phyloP scores from a whole-genome alignment of 495 filamentous ascomycete species.

The Hypomontagnella monticulosa region DNA sequence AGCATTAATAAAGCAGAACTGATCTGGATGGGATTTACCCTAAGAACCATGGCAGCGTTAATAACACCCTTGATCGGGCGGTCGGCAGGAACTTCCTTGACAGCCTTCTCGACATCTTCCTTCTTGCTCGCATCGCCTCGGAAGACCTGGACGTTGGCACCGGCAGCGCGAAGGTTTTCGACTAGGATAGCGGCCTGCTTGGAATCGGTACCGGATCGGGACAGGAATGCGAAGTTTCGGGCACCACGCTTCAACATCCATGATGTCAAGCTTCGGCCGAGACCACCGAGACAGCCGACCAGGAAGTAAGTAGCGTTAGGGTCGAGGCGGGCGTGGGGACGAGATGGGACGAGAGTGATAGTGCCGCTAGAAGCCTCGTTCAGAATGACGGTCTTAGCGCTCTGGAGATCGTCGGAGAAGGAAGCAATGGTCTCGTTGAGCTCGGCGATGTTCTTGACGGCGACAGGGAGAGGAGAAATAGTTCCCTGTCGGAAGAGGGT shows the following conservation, averaged over 20 bases:
- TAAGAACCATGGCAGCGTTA: slow-evolving; percentile 63
- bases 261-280: slow-evolving; percentile 60
- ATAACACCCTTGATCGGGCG: slow-evolving; percentile 56
- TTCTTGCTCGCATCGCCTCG: slow-evolving; percentile 27
- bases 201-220: slow-evolving; percentile 53
- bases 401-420: slow-evolving; percentile 29
- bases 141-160: slow-evolving; percentile 23
- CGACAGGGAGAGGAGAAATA: not conserved
- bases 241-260: slow-evolving; percentile 63
- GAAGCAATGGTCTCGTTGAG: slow-evolving; percentile 22
- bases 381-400: slow-evolving; percentile 8
- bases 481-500: not conserved
- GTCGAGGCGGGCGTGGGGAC: not conserved
- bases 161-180: slow-evolving; percentile 9
- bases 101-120: slow-evolving; percentile 24
- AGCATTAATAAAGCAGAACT: not conserved
- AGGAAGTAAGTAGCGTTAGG: slow-evolving; percentile 59
- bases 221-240: slow-evolving; percentile 59
- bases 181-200: slow-evolving; percentile 21
- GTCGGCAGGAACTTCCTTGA: slow-evolving; percentile 24
- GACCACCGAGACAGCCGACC: slow-evolving; percentile 64
- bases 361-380: slow-evolving; percentile 36
- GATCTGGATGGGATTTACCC: slow-evolving; percentile 9
- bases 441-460: slow-evolving; percentile 13
- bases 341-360: not conserved